Base-by-base conservation (phyloP, 495 filamentous ascomycete species). In the Trichoderma parareesei region DNA sequence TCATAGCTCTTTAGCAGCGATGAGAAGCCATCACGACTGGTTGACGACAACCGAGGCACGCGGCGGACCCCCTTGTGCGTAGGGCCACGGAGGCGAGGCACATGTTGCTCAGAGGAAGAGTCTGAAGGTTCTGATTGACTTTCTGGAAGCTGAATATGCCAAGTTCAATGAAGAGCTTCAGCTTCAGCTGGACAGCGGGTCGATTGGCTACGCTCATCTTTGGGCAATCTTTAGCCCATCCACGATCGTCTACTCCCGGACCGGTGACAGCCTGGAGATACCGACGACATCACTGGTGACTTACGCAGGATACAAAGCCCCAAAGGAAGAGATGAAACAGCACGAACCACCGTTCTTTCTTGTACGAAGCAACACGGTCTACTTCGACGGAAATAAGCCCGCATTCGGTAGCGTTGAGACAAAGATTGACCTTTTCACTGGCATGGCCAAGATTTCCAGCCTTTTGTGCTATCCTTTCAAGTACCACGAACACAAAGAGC, bases 181-280 rank as follows among this genome's bases (percentile, higher is more conserved):
- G 68, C 91, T 92, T 0, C 81, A 96, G 69, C 80, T 96, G 16
- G 87, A 92, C 65, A 87, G 88, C 61, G 89, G 90, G 38, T 88
- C 88, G 63, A 96, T 97, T 72, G 95, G 92, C 5, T 97, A 92
- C 66, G 92, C 96, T 65, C 82, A 96, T 10, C 73, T 95, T 5
- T 96, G 93, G 93, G 91, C 93, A 3, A 27, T 27, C 27, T 27
- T 27, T 27, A 27, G 27, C 27, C 27, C 27, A 27, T 27, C 27
- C 27, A 27, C 27, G 27, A 27, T 27, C 27, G 27, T 27, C 27
- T 27, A 27, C 27, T 27, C 27, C 27, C 27, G 27, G 27, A 27
- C 27, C 27, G 2, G 27, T 27, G 27, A 27, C 27, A 27, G 27
- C 27, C 27, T 27, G 27, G 27, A 27, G 27, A 27, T 27, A 27